Evolutionary conservation across 2,329 filamentous ascomycete genomes (phyloP), one percentile per base, ranked within the genome.

Genomic region (Claviceps spartinae): DNA sequence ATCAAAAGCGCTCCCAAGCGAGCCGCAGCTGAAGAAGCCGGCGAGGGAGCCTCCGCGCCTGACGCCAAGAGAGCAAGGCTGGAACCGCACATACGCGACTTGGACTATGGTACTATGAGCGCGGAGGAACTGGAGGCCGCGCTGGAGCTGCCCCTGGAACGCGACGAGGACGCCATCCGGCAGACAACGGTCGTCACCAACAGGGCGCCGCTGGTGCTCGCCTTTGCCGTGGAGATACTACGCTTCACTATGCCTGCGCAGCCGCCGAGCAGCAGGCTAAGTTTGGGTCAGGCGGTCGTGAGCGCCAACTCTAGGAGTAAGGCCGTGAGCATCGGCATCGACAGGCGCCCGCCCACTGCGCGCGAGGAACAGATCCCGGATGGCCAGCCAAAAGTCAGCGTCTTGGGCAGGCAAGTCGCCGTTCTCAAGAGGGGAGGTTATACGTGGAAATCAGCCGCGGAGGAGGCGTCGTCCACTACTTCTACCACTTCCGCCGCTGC

Each of bases 161-260:
- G 69, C 30, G 73, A 82, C 47, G 82, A 86, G 58, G 74, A 78
- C 1, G 67, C 74, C 7, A 78, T 95, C 4, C 70, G 72, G 14
- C 65, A 69, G 2, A 78, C 78, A 1, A 69, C 72, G 0, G 59
- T 95, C 1, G 70, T 82, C 55, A 93, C 87, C 0, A 94, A 95
- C 61, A 76, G 89, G 41, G 88, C 89, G 2, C 88, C 89, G 1
- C 69, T 95, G 1, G 81, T 95, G 1, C 74, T 95, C 5, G 88
- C 88, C 0, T 94, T 94, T 65, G 82, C 85, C 1, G 78, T 88
- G 14, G 78, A 81, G 54, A 63, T 91, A 48, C 64, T 94, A 47
- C 83, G 85, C 46, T 82, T 85, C 62, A 94, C 87, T 0, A 91
- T 90, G 83, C 86, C 88, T 0, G 83, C 86, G 58, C 89, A 95